phyloP scores from a whole-genome alignment of 148 eudicot genomes.

The Camellia granthamiana region DNA sequence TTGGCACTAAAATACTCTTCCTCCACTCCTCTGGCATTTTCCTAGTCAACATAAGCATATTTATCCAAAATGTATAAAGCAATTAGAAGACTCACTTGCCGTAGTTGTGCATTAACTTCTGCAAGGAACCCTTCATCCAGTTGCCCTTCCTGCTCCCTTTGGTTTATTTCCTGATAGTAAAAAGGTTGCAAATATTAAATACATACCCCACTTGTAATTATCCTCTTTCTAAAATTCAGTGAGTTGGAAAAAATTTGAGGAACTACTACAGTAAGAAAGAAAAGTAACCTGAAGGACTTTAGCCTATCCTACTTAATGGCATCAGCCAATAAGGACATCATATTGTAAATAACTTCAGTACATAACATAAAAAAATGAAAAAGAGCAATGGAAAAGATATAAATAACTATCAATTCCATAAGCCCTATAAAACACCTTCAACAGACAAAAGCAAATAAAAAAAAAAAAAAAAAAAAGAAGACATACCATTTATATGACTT shows the following conservation, averaged over 20 bases:
- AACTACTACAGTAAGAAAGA: neutral
- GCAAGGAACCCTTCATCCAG: constrained; percentile 93
- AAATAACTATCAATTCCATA: neutral
- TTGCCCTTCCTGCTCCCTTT: constrained; percentile 89
- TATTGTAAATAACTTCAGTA: neutral
- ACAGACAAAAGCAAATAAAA: neutral
- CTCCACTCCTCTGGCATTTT: too few relatives aligned
- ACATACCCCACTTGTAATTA: neutral
- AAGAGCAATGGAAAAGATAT: neutral
- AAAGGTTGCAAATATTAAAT: constrained; percentile 15
- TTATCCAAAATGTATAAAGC: neutral
- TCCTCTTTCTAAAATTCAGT: neutral
- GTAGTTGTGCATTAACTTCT: constrained; percentile 94
- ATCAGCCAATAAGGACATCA: neutral
- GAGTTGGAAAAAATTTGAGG: neutral
- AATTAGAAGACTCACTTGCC: constrained; percentile 60
- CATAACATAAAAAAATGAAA: neutral
- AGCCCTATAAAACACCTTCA: neutral
- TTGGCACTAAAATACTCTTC: too few relatives aligned
- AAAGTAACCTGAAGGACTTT: neutral
- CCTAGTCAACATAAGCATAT: neutral
- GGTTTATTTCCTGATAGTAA: constrained; percentile 61
- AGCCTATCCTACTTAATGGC: neutral
- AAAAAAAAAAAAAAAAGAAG: neutral
- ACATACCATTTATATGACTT: neutral